A percentile compares a stretch with the other conserved stretches of the same genome.
These are phyloP conservation scores for Dianthus caryophyllus DNA, from an alignment of 148 eudicot species.

Conservation along the genomic window DNA sequence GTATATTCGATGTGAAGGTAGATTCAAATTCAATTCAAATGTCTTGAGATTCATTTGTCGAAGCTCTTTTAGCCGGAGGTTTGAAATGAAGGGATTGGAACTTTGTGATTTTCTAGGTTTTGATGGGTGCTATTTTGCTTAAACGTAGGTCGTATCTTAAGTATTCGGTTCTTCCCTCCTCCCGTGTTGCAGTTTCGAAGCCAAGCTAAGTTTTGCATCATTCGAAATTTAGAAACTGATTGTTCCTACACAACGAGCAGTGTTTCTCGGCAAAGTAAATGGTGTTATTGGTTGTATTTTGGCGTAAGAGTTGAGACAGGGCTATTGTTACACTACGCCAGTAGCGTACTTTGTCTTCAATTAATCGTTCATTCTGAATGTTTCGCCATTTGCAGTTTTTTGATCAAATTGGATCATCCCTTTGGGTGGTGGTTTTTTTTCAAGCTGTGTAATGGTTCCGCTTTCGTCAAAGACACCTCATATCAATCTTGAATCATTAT, in stretches of 20 bases:
- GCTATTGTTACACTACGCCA: background rate
- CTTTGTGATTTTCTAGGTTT: constrained; percentile 13
- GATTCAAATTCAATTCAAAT: background rate
- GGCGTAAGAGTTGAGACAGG: background rate
- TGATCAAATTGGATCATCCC: background rate
- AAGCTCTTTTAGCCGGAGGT: constrained; percentile 6
- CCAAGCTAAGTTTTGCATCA: background rate
- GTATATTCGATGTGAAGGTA: background rate
- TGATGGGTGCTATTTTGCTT: constrained; percentile 17
- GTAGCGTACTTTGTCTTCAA: background rate
- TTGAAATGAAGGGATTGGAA: constrained; percentile 21
- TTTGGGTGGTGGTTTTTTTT: background rate
- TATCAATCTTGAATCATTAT: no score
- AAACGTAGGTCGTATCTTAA: constrained; percentile 6
- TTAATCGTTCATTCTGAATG: background rate
- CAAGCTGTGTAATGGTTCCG: background rate
- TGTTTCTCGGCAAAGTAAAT: no score
- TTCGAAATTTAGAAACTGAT: background rate
- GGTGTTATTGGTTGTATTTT: background rate
- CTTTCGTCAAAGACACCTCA: no score
- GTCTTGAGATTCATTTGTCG: constrained; percentile 9
- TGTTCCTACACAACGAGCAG: no score
- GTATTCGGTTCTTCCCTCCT: background rate
- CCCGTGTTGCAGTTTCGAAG: constrained; percentile 10
- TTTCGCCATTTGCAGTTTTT: background rate